Conservation (phyloP, 2,329 filamentous ascomycete genomes). For the Purpureocillium takamizusanense region DNA sequence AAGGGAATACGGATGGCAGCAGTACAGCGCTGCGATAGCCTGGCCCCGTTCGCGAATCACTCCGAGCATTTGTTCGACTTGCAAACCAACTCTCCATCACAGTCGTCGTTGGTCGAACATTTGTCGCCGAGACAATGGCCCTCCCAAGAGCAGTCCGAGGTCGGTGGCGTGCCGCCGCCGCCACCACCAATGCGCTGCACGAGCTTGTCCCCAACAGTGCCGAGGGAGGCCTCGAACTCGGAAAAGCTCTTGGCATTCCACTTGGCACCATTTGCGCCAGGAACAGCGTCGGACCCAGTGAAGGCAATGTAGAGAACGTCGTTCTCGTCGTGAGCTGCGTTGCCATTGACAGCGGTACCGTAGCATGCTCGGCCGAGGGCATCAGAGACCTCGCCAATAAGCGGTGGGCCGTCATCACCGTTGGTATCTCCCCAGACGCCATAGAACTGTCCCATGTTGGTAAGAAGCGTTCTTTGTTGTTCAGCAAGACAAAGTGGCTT, state of each 20-base stretch:
- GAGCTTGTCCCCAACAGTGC: conserved; percentile 39
- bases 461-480: conserved; percentile 39
- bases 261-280: conserved; percentile 39
- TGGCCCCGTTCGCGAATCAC: too few relatives aligned
- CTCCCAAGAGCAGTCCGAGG: conserved; percentile 2
- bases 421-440: conserved; percentile 54
- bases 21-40: too few relatives aligned
- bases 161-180: background rate
- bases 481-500: background rate
- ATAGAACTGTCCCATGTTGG: conserved; percentile 39
- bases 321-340: conserved; percentile 45
- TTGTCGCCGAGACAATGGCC: conserved; percentile 6
- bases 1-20: too few relatives aligned
- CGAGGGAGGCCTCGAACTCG: conserved; percentile 45
- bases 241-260: conserved; percentile 42
- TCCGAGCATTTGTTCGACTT: background rate
- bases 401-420: conserved; percentile 30
- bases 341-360: conserved; percentile 40
- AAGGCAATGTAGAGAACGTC: conserved; percentile 58
- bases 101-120: conserved; percentile 6
- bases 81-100: conserved; percentile 5
- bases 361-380: conserved; percentile 40
- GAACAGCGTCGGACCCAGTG: conserved; percentile 44
- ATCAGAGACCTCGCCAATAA: conserved; percentile 39
- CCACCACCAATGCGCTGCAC: conserved; percentile 22